Percentiles rank a stretch among this genome's conserved stretches.
These are phyloP conservation scores for Neurospora sp. DNA, from an alignment of 495 filamentous ascomycete species.

Conservation along the genomic window DNA sequence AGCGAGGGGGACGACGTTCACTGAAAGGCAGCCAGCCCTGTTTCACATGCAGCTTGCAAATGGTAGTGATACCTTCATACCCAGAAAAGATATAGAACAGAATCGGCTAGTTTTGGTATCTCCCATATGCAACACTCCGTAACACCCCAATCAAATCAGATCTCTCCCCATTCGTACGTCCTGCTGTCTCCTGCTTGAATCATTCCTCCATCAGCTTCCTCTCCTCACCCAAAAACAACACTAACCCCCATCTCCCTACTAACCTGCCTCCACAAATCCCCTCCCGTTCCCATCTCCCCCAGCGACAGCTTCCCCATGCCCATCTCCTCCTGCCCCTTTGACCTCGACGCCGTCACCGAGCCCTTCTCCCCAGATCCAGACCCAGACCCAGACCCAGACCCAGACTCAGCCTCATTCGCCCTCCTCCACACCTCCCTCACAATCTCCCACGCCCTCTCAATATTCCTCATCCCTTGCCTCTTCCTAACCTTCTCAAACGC, in stretches of 20 bases:
- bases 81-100: neutral
- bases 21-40: neutral
- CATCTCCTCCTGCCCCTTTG: neutral
- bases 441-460: constrained; percentile 46
- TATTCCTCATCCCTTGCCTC: constrained; percentile 53
- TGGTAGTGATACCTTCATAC: neutral
- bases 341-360: neutral
- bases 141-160: neutral
- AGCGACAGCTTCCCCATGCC: too few relatives aligned
- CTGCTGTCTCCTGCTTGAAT: neutral
- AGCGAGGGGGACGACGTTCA: neutral
- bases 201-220: neutral
- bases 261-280: constrained; percentile 9
- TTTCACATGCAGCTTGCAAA: neutral
- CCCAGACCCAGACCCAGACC: neutral
- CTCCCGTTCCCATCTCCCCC: neutral
- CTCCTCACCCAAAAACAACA: constrained; percentile 11
- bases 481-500: constrained; percentile 40
- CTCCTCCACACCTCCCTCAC: constrained; percentile 48
- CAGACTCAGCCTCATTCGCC: constrained; percentile 24
- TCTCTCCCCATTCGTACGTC: neutral
- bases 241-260: constrained; percentile 13
- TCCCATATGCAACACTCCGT: neutral
- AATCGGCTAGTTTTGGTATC: neutral
- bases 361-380: neutral